Percentiles rank a stretch among this genome's conserved stretches.
Conservation (phyloP, 306 rosid species). For the Hippophae tibetana region DNA sequence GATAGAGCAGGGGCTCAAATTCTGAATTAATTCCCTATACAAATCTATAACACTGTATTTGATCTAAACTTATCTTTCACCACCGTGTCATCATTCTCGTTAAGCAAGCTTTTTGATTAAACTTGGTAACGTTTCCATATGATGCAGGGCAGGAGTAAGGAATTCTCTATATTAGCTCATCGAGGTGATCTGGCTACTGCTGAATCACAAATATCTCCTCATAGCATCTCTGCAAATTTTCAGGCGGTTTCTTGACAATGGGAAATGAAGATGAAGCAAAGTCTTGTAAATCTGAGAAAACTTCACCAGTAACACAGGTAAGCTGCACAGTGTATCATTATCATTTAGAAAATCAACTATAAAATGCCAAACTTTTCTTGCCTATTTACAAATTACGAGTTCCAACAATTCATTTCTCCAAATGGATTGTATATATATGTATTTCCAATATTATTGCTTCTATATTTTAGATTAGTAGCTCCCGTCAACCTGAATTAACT, state of each 20-base stretch:
- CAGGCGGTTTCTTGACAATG: constrained; percentile 34
- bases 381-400: no score
- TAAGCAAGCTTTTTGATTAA: background rate
- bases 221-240: constrained; percentile 1
- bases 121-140: constrained; percentile 14
- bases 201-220: constrained; percentile 9
- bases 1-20: background rate
- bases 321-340: constrained; percentile 14
- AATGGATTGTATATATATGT: no score
- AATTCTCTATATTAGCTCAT: constrained; percentile 10
- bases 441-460: no score
- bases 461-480: background rate
- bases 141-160: background rate
- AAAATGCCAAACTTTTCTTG: no score
- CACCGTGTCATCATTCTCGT: no score
- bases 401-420: no score
- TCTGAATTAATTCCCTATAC: background rate
- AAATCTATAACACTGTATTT: no score
- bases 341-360: no score
- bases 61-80: no score
- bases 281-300: constrained; percentile 48
- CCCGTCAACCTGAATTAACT: background rate
- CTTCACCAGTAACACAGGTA: constrained; percentile 62
- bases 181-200: constrained; percentile 5
- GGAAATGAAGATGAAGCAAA: constrained; percentile 69